Conservation (phyloP, 208 protist species). For the Crithidia bombi region DNA sequence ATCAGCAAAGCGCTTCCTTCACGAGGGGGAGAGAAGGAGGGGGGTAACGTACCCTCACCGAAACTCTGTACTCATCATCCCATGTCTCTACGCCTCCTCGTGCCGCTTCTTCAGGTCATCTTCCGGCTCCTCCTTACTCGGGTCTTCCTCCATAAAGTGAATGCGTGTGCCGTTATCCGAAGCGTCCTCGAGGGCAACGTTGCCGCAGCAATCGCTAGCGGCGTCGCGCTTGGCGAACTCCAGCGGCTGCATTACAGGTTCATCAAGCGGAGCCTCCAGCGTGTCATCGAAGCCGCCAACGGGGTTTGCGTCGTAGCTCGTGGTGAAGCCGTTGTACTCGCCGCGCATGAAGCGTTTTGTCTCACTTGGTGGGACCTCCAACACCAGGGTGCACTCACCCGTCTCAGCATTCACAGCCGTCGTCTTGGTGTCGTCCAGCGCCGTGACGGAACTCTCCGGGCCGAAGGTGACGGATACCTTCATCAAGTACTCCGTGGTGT, state of each 20-base stretch:
- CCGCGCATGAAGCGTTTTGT: conserved; percentile 76
- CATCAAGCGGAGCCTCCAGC: conserved; percentile 11
- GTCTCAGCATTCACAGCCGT: conserved; percentile 44
- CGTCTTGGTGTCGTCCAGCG: conserved; percentile 49
- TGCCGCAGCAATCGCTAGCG: neutral
- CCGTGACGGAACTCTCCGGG: conserved; percentile 51
- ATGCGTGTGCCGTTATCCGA: neutral
- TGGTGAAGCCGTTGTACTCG: conserved; percentile 76
- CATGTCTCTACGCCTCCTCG: conserved; percentile 2
- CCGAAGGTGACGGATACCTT: conserved; percentile 65
- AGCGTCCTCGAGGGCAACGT: neutral
- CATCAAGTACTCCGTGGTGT: conserved; percentile 69
- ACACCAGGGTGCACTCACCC: conserved; percentile 47
- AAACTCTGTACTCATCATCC: neutral
- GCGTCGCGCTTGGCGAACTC: conserved; percentile 2
- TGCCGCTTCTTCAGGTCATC: conserved; percentile 16
- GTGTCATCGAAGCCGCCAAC: conserved; percentile 12
- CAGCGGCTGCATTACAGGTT: neutral
- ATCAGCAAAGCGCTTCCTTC: neutral
- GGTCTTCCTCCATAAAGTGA: conserved; percentile 16
- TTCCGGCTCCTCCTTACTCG: conserved; percentile 2
- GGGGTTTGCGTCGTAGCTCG: conserved; percentile 49
- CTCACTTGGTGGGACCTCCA: conserved; percentile 53
- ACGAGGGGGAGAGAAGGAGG: neutral
- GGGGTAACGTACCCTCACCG: neutral